A percentile compares a stretch with the other conserved stretches of the same genome.
Conservation (phyloP, 352 stramenopile species). For the Elongisporangium senticosum region DNA sequence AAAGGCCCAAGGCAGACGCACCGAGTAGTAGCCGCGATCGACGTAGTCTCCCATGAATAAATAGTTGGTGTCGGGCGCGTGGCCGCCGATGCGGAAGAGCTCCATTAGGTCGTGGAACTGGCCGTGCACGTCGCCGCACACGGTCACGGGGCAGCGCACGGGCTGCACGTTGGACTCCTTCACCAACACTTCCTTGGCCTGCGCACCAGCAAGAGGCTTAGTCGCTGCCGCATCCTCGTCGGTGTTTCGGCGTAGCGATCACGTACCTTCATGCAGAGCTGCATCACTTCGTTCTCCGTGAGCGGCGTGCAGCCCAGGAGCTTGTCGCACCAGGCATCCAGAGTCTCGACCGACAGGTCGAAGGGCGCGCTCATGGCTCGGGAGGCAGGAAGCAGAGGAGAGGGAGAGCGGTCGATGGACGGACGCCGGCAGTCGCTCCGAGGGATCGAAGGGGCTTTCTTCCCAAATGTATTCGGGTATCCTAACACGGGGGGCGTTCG, state of each 20-base stretch:
- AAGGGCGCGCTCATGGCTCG: constrained; percentile 45
- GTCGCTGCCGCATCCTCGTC: neutral
- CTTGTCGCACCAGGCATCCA: constrained; percentile 95
- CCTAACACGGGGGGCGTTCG: constrained; percentile 1
- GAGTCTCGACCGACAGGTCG: constrained; percentile 76
- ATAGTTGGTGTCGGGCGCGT: constrained; percentile 94
- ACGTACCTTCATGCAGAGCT: constrained; percentile 87
- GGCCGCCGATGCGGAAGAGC: constrained; percentile 78
- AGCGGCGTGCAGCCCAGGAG: constrained; percentile 92
- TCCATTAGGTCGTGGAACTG: constrained; percentile 71
- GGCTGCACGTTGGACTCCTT: constrained; percentile 97
- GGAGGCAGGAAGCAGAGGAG: neutral
- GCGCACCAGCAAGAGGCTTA: neutral
- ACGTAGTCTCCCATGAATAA: constrained; percentile 99
- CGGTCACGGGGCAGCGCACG: constrained; percentile 95
- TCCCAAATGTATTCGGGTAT: neutral
- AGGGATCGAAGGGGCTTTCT: neutral
- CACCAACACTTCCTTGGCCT: constrained; percentile 95
- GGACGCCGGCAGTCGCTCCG: neutral
- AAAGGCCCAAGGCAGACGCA: constrained; percentile 6
- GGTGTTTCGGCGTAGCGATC: neutral
- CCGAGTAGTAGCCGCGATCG: constrained; percentile 97
- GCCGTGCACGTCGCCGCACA: constrained; percentile 82
- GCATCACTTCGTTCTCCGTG: constrained; percentile 94
- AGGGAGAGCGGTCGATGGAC: neutral